Percentiles rank a stretch among this genome's conserved stretches.
phyloP scores from a whole-genome alignment of 2,329 filamentous ascomycete genomes.

The Paracamarosporium sp. region DNA sequence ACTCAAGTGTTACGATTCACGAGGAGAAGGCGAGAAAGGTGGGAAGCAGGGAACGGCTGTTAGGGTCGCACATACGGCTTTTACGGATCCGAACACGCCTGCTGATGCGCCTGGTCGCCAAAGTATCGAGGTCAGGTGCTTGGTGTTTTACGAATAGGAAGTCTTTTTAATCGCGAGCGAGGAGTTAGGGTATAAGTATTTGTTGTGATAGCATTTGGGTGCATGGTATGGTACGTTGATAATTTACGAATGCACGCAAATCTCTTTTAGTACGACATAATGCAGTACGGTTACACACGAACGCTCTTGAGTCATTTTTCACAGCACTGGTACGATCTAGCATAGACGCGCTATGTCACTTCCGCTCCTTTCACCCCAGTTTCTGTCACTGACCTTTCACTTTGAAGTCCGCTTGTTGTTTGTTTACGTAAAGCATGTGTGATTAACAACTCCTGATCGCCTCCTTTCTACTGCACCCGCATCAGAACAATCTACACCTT shows the following conservation, averaged over 20 bases:
- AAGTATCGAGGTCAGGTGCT: conserved; percentile 69
- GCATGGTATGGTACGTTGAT: not conserved
- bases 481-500: not conserved
- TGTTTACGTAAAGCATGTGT: not conserved
- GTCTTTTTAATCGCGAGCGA: not conserved
- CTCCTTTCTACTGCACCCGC: not conserved
- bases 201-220: not conserved
- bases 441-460: not conserved
- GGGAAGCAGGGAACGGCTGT: conserved; percentile 51
- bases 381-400: not conserved
- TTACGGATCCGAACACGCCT: conserved; percentile 60
- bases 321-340: no score
- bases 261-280: not conserved
- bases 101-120: conserved; percentile 59
- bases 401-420: not conserved
- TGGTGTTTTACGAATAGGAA: conserved; percentile 65
- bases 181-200: not conserved
- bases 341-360: not conserved
- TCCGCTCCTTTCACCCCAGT: not conserved
- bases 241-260: not conserved
- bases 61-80: conserved; percentile 72
- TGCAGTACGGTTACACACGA: not conserved
- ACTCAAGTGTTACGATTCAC: conserved; percentile 58
- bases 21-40: conserved; percentile 50
- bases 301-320: not conserved